Percentiles rank a stretch among this genome's conserved stretches.
phyloP scores from a whole-genome alignment of 495 filamentous ascomycete genomes.

The Penicillium taxi region DNA sequence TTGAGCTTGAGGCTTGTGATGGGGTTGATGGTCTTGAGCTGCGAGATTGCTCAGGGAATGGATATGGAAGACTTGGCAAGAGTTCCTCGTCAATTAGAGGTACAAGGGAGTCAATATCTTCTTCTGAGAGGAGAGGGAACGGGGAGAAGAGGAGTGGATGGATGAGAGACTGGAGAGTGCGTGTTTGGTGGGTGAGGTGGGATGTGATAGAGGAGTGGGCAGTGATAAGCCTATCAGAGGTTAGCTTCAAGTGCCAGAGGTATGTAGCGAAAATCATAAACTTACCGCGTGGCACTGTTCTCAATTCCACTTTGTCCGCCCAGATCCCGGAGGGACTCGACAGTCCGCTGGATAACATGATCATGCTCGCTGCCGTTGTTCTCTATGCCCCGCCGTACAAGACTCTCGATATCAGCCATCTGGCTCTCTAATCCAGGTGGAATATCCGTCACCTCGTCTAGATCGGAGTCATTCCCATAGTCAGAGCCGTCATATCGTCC shows the following conservation, averaged over 20 bases:
- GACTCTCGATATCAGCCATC: constrained; percentile 68
- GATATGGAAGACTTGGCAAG: constrained; percentile 39
- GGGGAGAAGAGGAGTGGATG: constrained; percentile 54
- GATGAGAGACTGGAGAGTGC: constrained; percentile 69
- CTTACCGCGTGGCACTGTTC: constrained; percentile 68
- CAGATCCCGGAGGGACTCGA: constrained; percentile 66
- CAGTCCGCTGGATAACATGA: constrained; percentile 60
- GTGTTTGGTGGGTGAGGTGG: constrained; percentile 77
- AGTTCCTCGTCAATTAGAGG: constrained; percentile 55
- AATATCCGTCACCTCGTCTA: constrained; percentile 59
- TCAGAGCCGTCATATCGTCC: constrained; percentile 53
- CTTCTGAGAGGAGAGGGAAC: constrained; percentile 51
- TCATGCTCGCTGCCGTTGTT: constrained; percentile 62
- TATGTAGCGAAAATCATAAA: constrained; percentile 6
- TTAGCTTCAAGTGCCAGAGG: constrained; percentile 15
- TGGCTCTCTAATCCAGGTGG: constrained; percentile 63
- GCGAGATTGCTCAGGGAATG: constrained; percentile 44
- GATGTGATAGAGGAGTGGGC: constrained; percentile 78
- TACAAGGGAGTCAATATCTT: constrained; percentile 58
- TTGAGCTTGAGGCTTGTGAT: constrained; percentile 23
- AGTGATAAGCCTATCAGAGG: constrained; percentile 61
- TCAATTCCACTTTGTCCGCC: constrained; percentile 76
- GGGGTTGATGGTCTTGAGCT: constrained; percentile 36
- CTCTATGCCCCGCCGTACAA: constrained; percentile 65
- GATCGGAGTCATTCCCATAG: constrained; percentile 62